Conservation (phyloP, 306 rosid genomes). For the Dryas octopetala region DNA sequence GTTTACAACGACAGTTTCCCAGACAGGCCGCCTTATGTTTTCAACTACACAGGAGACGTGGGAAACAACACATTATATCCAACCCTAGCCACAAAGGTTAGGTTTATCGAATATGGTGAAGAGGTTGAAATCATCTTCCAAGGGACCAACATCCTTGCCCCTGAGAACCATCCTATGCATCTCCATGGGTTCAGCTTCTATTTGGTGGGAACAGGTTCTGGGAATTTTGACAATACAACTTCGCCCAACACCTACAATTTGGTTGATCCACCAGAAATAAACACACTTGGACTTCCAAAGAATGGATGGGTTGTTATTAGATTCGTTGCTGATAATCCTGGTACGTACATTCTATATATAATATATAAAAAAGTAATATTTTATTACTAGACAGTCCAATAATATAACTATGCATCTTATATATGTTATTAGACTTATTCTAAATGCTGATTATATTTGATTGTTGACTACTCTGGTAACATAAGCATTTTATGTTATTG, state of each 20-base stretch:
- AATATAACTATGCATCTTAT: neutral
- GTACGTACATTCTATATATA: neutral
- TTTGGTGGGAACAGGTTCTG: constrained; percentile 11
- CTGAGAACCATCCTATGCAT: constrained; percentile 13
- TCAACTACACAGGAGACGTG: neutral
- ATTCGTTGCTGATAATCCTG: constrained; percentile 15
- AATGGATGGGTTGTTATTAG: constrained; percentile 16
- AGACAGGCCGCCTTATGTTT: neutral
- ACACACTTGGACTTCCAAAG: constrained; percentile 14
- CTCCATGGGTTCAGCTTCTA: constrained; percentile 12
- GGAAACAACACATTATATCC: neutral
- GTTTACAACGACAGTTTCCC: neutral
- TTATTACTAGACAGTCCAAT: neutral
- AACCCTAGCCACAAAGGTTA: neutral
- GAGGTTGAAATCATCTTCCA: neutral
- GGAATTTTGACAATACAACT: constrained; percentile 3
- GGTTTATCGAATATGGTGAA: neutral
- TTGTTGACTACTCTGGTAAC: too few species aligned
- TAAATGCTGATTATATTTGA: too few species aligned
- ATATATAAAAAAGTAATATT: neutral
- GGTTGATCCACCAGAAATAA: constrained; percentile 8
- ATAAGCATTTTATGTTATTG: too few species aligned
- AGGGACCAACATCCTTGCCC: neutral
- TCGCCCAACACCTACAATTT: constrained; percentile 12
- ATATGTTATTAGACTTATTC: too few species aligned